A percentile compares a stretch with the other conserved stretches of the same genome.
Evolutionary conservation across 1,284 basidiomycete genomes (phyloP).

Genomic region (Melampsora abietis-canadensis): DNA sequence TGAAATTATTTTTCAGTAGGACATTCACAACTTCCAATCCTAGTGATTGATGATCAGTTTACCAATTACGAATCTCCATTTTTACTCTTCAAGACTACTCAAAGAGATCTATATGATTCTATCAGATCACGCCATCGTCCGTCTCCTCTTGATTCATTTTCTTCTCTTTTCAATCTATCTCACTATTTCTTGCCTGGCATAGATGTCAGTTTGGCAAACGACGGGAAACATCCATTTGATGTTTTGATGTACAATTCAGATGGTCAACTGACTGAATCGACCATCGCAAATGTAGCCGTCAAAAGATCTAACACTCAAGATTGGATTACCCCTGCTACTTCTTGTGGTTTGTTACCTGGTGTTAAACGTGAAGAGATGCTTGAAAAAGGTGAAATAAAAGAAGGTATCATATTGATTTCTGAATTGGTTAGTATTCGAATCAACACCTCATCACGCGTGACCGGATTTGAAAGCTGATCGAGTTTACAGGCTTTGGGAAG

Average conservation of each 20-base stretch:
- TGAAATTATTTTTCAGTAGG: neutral
- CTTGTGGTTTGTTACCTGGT: slow-evolving; percentile 28
- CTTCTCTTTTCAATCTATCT: neutral
- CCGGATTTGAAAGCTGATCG: neutral
- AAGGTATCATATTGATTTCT: slow-evolving; percentile 15
- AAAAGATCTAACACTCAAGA: neutral
- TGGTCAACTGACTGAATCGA: slow-evolving; percentile 33
- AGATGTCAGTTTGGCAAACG: slow-evolving; percentile 6
- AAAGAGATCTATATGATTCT: slow-evolving; percentile 28
- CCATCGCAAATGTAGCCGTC: slow-evolving; percentile 22
- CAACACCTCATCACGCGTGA: neutral
- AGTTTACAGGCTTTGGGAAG: slow-evolving; percentile 11
- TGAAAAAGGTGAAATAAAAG: slow-evolving; percentile 1
- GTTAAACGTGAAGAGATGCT: slow-evolving; percentile 12
- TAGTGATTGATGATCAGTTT: slow-evolving; percentile 19
- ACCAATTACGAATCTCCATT: slow-evolving; percentile 17
- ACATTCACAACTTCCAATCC: neutral
- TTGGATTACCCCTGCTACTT: slow-evolving; percentile 22
- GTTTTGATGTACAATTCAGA: slow-evolving; percentile 22
- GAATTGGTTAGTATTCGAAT: neutral
- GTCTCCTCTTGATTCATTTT: neutral
- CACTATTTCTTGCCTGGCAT: neutral
- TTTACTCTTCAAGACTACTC: slow-evolving; percentile 19
- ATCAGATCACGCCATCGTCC: slow-evolving; percentile 20
- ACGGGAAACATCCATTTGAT: slow-evolving; percentile 21